These are phyloP conservation scores for Aspergillus biplanus DNA, from an alignment of 495 filamentous ascomycete genomes.

Conservation along the genomic window DNA sequence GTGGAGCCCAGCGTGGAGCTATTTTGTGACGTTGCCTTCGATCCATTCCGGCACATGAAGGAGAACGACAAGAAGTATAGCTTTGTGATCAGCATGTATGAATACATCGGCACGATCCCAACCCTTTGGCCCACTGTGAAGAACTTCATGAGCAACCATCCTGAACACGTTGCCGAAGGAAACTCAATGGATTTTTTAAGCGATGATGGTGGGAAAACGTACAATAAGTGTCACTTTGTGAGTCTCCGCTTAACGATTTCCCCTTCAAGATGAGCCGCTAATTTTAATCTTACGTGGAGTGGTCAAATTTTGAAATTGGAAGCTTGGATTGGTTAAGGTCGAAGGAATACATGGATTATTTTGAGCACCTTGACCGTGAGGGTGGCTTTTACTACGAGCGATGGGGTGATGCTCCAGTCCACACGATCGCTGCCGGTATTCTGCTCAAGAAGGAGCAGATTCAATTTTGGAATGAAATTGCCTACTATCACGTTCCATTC, in stretches of 20 bases:
- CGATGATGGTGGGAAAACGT: constrained; percentile 84
- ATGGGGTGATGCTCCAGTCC: constrained; percentile 90
- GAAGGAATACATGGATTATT: constrained; percentile 78
- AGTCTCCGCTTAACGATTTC: constrained; percentile 33
- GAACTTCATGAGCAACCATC: constrained; percentile 86
- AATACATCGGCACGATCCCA: constrained; percentile 94
- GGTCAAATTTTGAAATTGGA: constrained; percentile 92
- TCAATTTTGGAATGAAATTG: constrained; percentile 99
- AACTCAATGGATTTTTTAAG: constrained; percentile 93
- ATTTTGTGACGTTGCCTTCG: constrained; percentile 81
- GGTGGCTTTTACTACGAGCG: constrained; percentile 94
- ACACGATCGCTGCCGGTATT: constrained; percentile 89
- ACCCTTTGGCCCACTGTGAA: constrained; percentile 93
- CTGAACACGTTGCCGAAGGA: constrained; percentile 79
- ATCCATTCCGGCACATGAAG: constrained; percentile 85
- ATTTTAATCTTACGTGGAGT: constrained; percentile 49
- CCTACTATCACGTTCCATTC: constrained; percentile 98
- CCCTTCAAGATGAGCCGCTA: not conserved
- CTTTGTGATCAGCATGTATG: constrained; percentile 87
- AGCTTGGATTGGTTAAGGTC: constrained; percentile 84
- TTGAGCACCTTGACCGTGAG: constrained; percentile 75
- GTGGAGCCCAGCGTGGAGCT: constrained; percentile 89
- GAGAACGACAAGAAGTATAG: constrained; percentile 91
- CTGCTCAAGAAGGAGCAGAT: constrained; percentile 89
- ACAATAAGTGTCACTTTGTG: constrained; percentile 98